phyloP scores from a whole-genome alignment of 306 rosid genomes.

The Carpinus viminea region DNA sequence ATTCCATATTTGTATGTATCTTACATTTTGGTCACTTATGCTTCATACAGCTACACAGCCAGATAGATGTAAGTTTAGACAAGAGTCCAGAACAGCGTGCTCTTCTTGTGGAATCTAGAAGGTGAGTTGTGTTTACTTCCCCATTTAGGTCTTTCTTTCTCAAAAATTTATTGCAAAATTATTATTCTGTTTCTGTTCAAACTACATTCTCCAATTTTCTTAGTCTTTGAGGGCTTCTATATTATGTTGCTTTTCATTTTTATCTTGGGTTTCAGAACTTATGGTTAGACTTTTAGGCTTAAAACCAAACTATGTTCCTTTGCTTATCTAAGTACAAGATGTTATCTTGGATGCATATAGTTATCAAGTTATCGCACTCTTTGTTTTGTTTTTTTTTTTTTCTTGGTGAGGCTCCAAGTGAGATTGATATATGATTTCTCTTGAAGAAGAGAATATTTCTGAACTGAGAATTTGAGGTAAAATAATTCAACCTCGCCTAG shows the following conservation, averaged over 20 bases:
- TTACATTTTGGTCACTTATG: conserved; percentile 6
- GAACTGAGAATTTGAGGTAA: neutral
- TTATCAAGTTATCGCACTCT: too few relatives aligned
- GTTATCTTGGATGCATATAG: too few relatives aligned
- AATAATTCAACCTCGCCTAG: neutral
- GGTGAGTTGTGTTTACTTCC: conserved; percentile 45
- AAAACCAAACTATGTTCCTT: neutral
- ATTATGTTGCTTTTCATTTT: neutral
- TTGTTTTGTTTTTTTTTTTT: neutral
- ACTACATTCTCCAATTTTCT: neutral
- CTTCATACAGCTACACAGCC: conserved; percentile 64
- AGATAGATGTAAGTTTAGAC: conserved; percentile 47
- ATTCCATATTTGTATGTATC: neutral
- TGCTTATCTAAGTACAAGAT: too few relatives aligned
- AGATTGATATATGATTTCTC: too few relatives aligned
- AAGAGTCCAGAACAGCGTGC: conserved; percentile 75
- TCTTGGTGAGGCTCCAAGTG: too few relatives aligned
- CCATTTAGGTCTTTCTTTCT: neutral
- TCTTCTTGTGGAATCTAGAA: conserved; percentile 78
- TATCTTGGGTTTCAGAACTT: neutral
- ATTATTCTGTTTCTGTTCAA: neutral
- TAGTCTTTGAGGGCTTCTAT: neutral
- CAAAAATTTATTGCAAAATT: neutral
- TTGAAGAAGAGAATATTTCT: neutral
- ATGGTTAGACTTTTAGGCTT: neutral